A percentile compares a stretch with the other conserved stretches of the same genome.
phyloP scores from a whole-genome alignment of 1,139 yeast genomes.

The Pichia sp. region DNA sequence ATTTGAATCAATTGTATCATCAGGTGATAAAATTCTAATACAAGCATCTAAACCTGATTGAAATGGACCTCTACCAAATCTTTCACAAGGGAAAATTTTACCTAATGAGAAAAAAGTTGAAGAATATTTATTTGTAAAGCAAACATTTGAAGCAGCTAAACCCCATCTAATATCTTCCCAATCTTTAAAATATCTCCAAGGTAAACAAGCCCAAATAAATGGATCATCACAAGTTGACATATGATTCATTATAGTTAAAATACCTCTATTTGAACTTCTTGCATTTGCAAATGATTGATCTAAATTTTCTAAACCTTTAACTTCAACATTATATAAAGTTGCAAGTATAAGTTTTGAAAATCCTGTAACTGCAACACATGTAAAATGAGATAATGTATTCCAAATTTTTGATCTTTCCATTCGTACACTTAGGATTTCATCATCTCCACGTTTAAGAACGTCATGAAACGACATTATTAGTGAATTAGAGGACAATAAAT shows the following conservation, averaged over 20 bases:
- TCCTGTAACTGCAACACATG: constrained; percentile 62
- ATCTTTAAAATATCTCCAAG: constrained; percentile 58
- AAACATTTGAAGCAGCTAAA: constrained; percentile 85
- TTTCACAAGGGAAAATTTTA: constrained; percentile 72
- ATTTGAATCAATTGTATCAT: constrained; percentile 58
- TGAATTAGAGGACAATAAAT: neutral
- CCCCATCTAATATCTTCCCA: constrained; percentile 85
- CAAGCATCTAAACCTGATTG: constrained; percentile 90
- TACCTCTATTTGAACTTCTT: constrained; percentile 60
- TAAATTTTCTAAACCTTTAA: constrained; percentile 56
- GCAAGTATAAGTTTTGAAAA: constrained; percentile 59
- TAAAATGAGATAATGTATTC: constrained; percentile 63
- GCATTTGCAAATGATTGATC: constrained; percentile 60
- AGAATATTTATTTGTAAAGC: constrained; percentile 55
- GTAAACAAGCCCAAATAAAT: constrained; percentile 78
- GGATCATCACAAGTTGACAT: constrained; percentile 96
- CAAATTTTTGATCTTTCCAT: constrained; percentile 57
- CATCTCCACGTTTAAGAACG: constrained; percentile 72
- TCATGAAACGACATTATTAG: constrained; percentile 60
- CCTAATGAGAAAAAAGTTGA: constrained; percentile 78
- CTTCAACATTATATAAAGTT: constrained; percentile 54
- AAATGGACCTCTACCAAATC: constrained; percentile 91
- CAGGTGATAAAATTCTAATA: constrained; percentile 75
- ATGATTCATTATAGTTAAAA: constrained; percentile 91
- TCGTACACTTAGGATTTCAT: constrained; percentile 50